Evolutionary conservation across 257 asterid species (phyloP).

Genomic region (Mentha longifolia): DNA sequence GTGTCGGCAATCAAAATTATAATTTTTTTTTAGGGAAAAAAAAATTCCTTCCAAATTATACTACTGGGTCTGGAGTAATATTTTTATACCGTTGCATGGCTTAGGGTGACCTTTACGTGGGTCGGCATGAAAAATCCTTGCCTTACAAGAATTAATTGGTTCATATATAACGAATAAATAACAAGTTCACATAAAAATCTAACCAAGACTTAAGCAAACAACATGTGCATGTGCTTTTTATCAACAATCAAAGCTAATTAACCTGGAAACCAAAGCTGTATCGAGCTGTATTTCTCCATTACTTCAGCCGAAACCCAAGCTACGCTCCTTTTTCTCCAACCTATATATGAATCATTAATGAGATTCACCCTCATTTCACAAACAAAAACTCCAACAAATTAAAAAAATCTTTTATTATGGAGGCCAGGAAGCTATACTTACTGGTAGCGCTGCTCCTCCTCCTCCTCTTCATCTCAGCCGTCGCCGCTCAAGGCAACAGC

Average conservation of each 20-base stretch:
- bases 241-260: conserved; percentile 13
- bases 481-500: conserved; percentile 45
- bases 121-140: conserved; percentile 7
- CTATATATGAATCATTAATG: conserved; percentile 32
- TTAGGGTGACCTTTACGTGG: neutral
- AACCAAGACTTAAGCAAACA: conserved; percentile 7
- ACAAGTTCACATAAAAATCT: neutral
- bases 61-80: no score
- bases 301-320: conserved; percentile 45
- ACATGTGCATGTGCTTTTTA: conserved; percentile 3
- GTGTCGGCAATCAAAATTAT: no score
- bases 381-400: neutral
- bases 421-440: conserved; percentile 40
- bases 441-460: conserved; percentile 44
- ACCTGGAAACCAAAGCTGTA: no score
- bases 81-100: no score
- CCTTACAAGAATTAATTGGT: neutral
- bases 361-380: no score
- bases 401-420: conserved; percentile 33
- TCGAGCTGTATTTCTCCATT: conserved; percentile 26
- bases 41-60: no score
- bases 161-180: no score
- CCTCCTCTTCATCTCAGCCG: conserved; percentile 45
- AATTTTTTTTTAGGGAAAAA: no score
- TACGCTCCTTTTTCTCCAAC: conserved; percentile 8